These are phyloP conservation scores for Thraustochytrium striatum DNA, from an alignment of 352 stramenopile species.

Conservation along the genomic window DNA sequence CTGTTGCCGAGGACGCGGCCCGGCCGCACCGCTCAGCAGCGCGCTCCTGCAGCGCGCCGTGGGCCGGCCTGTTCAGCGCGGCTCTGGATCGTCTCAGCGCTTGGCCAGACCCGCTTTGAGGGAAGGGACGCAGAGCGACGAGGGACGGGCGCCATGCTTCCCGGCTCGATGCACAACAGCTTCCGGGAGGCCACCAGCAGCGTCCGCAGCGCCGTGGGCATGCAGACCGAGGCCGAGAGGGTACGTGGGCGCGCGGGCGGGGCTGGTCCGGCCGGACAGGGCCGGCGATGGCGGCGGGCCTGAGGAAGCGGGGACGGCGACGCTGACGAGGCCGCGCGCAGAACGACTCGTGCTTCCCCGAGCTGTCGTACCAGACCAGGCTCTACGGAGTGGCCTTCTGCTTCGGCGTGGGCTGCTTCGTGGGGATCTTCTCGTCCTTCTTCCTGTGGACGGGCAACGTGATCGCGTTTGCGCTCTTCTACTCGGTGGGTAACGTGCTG, in stretches of 20 bases:
- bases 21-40: no score
- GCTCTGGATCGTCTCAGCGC: no score
- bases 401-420: conserved; percentile 12
- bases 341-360: conserved; percentile 47
- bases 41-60: no score
- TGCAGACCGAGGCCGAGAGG: conserved; percentile 32
- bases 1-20: no score
- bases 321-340: not conserved
- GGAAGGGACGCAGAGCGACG: no score
- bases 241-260: not conserved
- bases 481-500: conserved; percentile 61
- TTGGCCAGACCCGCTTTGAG: no score
- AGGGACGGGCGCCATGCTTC: no score
- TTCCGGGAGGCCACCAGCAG: not conserved
- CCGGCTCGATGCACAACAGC: not conserved
- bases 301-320: not conserved
- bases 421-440: conserved; percentile 33
- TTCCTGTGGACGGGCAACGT: conserved; percentile 4
- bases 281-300: not conserved
- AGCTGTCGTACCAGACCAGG: conserved; percentile 48
- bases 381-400: conserved; percentile 27
- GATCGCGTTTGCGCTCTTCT: conserved; percentile 57
- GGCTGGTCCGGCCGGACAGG: no score
- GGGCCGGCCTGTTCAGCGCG: no score
- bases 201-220: conserved; percentile 12